Conservation (phyloP, 352 stramenopile species). For the Pythium rhizo-oryzae region DNA sequence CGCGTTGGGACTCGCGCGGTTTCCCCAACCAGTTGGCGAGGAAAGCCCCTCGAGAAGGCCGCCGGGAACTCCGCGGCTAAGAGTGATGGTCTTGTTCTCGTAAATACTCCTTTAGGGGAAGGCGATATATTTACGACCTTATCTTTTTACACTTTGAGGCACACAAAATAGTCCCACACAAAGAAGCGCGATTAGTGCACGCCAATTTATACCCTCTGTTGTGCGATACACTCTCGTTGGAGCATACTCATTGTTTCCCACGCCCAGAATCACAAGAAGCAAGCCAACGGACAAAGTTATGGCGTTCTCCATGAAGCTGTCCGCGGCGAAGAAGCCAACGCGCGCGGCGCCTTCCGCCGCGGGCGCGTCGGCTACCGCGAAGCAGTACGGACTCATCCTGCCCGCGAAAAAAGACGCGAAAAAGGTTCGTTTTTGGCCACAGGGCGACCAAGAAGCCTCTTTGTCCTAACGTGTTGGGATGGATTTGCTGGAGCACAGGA, state of each 20-base stretch:
- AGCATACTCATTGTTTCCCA: background rate
- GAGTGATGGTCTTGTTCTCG: background rate
- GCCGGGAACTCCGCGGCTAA: background rate
- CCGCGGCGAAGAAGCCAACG: constrained; percentile 39
- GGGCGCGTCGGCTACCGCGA: constrained; percentile 8
- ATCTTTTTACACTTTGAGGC: background rate
- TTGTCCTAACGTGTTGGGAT: constrained; percentile 17
- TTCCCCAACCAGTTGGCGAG: constrained; percentile 25
- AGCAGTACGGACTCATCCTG: constrained; percentile 53
- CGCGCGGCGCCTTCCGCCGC: background rate
- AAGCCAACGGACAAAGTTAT: constrained; percentile 33
- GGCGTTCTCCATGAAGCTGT: constrained; percentile 72
- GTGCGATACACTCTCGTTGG: background rate
- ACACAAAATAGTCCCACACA: background rate
- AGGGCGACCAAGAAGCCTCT: background rate
- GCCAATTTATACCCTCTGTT: background rate
- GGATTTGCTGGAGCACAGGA: constrained; percentile 25
- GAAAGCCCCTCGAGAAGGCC: constrained; percentile 12
- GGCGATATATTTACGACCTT: background rate
- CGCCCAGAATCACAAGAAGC: too few species aligned
- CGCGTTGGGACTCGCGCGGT: background rate
- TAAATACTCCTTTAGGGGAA: background rate
- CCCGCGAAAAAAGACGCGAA: constrained; percentile 38
- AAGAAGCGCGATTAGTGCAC: background rate
- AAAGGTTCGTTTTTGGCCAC: constrained; percentile 26